Evolutionary conservation across 176 grass and related monocot genomes (phyloP).

Genomic region (Aegilops longissima): DNA sequence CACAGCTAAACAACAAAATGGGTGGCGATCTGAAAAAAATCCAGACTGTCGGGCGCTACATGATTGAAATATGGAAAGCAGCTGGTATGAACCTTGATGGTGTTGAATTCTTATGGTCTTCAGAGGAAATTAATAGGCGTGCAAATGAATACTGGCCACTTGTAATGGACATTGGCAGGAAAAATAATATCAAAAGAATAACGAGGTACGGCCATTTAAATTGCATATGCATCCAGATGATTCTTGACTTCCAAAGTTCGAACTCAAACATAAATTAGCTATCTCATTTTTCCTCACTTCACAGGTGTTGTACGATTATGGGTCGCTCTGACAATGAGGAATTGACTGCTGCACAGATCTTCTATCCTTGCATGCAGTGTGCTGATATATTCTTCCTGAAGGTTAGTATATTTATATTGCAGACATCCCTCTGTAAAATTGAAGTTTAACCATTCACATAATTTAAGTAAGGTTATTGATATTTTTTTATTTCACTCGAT

Average conservation of each 20-base stretch:
- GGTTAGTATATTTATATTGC: conserved; percentile 40
- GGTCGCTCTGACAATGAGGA: conserved; percentile 70
- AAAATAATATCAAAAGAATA: conserved; percentile 72
- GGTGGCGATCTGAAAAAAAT: conserved; percentile 82
- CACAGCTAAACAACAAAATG: conserved; percentile 94
- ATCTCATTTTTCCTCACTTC: neutral
- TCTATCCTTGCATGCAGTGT: conserved; percentile 98
- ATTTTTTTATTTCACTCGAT: neutral
- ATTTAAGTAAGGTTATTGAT: conserved; percentile 3
- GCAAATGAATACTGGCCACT: conserved; percentile 82
- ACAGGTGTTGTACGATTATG: conserved; percentile 90
- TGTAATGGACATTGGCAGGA: conserved; percentile 84
- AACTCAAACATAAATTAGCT: neutral
- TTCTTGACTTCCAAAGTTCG: neutral
- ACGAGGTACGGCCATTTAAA: conserved; percentile 46
- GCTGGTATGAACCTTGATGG: conserved; percentile 79
- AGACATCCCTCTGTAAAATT: neutral
- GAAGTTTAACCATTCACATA: neutral
- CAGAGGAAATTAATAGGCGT: conserved; percentile 74
- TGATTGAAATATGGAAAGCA: conserved; percentile 94
- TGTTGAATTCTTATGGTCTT: conserved; percentile 87
- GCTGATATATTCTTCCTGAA: conserved; percentile 97
- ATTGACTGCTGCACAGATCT: conserved; percentile 84
- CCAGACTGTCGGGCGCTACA: conserved; percentile 68
- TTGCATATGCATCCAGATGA: neutral